A percentile compares a stretch with the other conserved stretches of the same genome.
phyloP scores from a whole-genome alignment of 148 eudicot species.

The Salicornia ramosissima region DNA sequence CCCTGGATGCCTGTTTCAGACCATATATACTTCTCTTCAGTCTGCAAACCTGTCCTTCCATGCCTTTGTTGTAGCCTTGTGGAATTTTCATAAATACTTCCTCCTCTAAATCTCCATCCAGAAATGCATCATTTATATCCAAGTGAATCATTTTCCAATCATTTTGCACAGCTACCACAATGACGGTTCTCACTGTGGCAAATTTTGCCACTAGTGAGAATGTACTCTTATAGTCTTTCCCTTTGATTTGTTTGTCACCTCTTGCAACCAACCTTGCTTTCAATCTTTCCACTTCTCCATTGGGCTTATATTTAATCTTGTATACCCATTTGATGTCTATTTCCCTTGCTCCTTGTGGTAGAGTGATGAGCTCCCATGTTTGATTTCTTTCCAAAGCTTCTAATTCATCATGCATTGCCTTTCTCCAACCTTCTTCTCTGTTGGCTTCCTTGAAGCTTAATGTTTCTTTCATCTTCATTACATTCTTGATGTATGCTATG shows the following conservation, averaged over 20 bases:
- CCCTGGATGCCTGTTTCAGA: neutral
- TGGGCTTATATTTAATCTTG: too few species aligned
- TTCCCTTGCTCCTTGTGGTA: neutral
- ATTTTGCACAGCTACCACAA: neutral
- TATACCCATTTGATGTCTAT: neutral
- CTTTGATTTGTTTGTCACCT: too few species aligned
- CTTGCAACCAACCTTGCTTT: too few species aligned
- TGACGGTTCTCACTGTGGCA: neutral
- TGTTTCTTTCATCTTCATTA: neutral
- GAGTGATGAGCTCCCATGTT: neutral
- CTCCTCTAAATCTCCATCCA: neutral
- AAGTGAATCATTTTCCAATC: neutral
- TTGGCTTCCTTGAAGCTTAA: neutral
- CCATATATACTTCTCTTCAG: neutral
- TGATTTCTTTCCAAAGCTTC: neutral
- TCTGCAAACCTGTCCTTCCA: neutral
- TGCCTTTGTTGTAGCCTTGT: neutral
- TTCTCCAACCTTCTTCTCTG: neutral
- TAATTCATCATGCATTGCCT: neutral
- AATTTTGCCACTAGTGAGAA: neutral
- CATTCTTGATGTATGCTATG: neutral
- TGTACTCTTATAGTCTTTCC: neutral
- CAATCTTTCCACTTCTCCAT: too few species aligned
- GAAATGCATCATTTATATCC: neutral
- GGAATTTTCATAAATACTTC: neutral